Base-by-base conservation (phyloP, 441 rosid species). In the Adansonia rubrostipa region DNA sequence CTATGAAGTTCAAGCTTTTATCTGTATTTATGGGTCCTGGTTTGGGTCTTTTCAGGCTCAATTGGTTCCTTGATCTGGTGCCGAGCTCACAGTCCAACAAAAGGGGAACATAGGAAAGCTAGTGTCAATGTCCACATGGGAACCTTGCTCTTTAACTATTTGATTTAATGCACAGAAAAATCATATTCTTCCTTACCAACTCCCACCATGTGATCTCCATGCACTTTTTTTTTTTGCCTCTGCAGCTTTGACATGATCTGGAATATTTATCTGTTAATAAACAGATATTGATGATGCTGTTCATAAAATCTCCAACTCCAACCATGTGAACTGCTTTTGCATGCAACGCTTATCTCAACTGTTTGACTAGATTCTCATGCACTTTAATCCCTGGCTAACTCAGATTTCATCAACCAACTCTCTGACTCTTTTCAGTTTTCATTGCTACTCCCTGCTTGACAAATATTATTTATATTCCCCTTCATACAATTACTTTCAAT, bases 191-290 rank as follows among this genome's bases (percentile, higher is more conserved):
- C 33, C 68, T 64, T 56, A 79, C 77, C 83, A 71, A 75, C 81
- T 81, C 83, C 82, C 81, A 77, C 79, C 68, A 57, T 57, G 80
- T 79, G 79, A 79, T 74, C 71, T 60, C 50, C 71, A 47, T 71
- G 24, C 22, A 50, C 17, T 14, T 61, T 77, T 36, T 20, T 57
- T 53, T 24, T 51, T 24, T 3, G 40, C 72, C 40, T 56, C 2
- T 28, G 33, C 72, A 76, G 75, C 67, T 78, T 63, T 74, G 65
- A 79, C 65, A 28, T 11, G 51, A 40, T 69, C 65, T 40, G 51
- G n/a, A 53, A 73, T 53, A 28, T 15, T 40, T 66, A 10, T 22
- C 54, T 42, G 40, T 50, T 33, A 65, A 11, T 53, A 64, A 36
- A 53, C 45, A 65, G 75, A 72, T 69, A 62, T 53, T 77, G 54